A percentile compares a stretch with the other conserved stretches of the same genome.
These are phyloP conservation scores for Pseudodiploospora longispora DNA, from an alignment of 2,329 filamentous ascomycete genomes.

Conservation along the genomic window DNA sequence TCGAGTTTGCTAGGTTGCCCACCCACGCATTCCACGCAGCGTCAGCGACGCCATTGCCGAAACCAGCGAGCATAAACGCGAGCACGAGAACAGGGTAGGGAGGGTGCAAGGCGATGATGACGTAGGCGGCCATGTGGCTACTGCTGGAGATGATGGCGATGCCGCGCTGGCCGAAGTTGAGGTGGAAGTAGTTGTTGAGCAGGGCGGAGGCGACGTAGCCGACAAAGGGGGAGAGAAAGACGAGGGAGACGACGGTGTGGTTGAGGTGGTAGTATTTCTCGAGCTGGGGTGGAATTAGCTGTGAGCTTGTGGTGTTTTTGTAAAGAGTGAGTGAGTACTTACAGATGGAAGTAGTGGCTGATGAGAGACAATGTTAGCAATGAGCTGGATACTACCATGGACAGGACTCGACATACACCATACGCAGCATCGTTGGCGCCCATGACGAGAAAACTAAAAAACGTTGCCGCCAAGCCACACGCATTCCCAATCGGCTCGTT, in stretches of 20 bases:
- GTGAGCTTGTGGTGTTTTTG: too few relatives aligned
- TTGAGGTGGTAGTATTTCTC: constrained; percentile 30
- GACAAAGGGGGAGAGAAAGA: constrained; percentile 33
- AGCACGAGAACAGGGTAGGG: constrained; percentile 60
- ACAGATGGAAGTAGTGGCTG: constrained; percentile 42
- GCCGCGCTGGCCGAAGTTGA: constrained; percentile 38
- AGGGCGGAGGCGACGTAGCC: constrained; percentile 37
- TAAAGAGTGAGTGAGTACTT: constrained; percentile 14
- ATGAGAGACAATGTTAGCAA: too few relatives aligned
- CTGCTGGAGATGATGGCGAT: constrained; percentile 52
- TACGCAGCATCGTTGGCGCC: constrained; percentile 53
- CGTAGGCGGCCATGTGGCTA: constrained; percentile 57
- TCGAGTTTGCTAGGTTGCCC: constrained; percentile 49
- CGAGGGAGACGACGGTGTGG: constrained; percentile 33
- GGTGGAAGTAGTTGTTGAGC: constrained; percentile 30
- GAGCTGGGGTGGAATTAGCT: constrained; percentile 8
- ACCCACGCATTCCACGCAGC: constrained; percentile 48
- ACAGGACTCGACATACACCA: constrained; percentile 34
- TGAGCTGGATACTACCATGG: too few relatives aligned
- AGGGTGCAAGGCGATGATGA: constrained; percentile 55
- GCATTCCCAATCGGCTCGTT: constrained; percentile 41
- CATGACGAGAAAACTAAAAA: constrained; percentile 50
- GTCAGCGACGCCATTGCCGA: constrained; percentile 60
- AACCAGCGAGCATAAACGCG: constrained; percentile 57
- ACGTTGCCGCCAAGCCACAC: constrained; percentile 41